Base-by-base conservation (phyloP, 192 early-diverging fungal genomes). In the Cetraspora pellucida region DNA sequence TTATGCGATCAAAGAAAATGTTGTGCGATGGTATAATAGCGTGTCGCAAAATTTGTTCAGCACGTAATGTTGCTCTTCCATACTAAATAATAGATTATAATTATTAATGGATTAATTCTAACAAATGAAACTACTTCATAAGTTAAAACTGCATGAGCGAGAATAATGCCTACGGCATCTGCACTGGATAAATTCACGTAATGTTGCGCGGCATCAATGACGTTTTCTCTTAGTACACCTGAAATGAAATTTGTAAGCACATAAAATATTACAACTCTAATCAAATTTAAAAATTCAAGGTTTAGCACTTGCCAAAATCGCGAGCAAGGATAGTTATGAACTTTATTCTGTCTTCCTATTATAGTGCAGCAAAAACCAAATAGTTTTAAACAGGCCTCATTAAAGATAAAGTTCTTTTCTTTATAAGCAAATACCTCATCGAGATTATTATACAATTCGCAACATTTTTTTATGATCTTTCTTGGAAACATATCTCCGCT, bases 1-100 rank as follows among this genome's bases (percentile, higher is more conserved):
- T 93, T 58, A 95, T 88, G 58, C 90, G 88, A 67, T 91, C 88
- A 79, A 96, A 94, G 25, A 95, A 91, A 72, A 84, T 83, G 54
- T 90, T 86, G 81, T 92, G 92, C 10, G 82, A 81, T 1, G 94
- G 94, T 0, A 87, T 87, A 21, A 96, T 77, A 9, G 87, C 77
- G 63, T 90, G 84, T 25, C 92, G 89, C 19, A 96, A 82, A 8
- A 83, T 75, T 49, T 87, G 82, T 46, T 93, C 91, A 30, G 83
- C 82, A 44, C 82, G 82, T 75, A 83, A 16, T 21, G 78, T 19
- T 2, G 82, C 81, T 50, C 63, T 65, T 19, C 5, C 63, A 37
- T 44, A 30, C 63, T 65, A 21, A 65, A 44, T 37, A 65, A 65
- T 37, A n/a, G n/a, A n/a, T n/a, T n/a, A 13, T 60, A 60, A 60